Evolutionary conservation across 352 stramenopile species (phyloP), one percentile per base, ranked within the genome.

Genomic region (Aphanomyces astaci): DNA sequence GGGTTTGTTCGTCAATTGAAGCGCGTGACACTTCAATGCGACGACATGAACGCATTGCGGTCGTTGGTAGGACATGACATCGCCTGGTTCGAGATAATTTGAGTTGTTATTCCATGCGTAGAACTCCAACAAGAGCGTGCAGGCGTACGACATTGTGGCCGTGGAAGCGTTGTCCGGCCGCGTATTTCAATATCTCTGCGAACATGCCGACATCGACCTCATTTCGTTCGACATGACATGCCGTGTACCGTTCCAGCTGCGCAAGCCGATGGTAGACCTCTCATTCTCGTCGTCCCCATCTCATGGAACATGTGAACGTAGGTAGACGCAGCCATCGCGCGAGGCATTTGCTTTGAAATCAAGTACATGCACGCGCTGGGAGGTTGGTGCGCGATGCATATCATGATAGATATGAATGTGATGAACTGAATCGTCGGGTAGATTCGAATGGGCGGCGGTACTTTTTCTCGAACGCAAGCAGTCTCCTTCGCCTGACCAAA

Each of bases 401-500:
- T n/a, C n/a, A n/a, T n/a, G n/a, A n/a, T n/a, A n/a, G n/a, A n/a
- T n/a, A n/a, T n/a, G n/a, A n/a, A n/a, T n/a, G 63, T 2, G 39
- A 51, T 63, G 17, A 13, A 28, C 10, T 66, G 4, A n/a, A n/a
- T n/a, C n/a, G n/a, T n/a, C n/a, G 10, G 7, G 17, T 53, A 71
- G 86, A 94, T 71, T 89, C 83, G 22, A 80, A 78, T 13, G 82
- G 84, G 2, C 82, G 86, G 10, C 76, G 86, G 39, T 93, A 94
- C 73, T 93, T 94, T 70, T 93, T 94, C 63, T 89, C 83, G 39
- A 94, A 94, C 72, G 81, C 84, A 11, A 87, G 78, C 56, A 89
- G 88, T 63, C 57, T 94, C 27, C 80, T 93, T 54, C 83, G 84
- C 3, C 52, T 91, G 36, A 92, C 84, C 1, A 76, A 80, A 9